These are phyloP conservation scores for Saururus chinensis DNA, from an alignment of 164 flowering plant species.

Conservation along the genomic window DNA sequence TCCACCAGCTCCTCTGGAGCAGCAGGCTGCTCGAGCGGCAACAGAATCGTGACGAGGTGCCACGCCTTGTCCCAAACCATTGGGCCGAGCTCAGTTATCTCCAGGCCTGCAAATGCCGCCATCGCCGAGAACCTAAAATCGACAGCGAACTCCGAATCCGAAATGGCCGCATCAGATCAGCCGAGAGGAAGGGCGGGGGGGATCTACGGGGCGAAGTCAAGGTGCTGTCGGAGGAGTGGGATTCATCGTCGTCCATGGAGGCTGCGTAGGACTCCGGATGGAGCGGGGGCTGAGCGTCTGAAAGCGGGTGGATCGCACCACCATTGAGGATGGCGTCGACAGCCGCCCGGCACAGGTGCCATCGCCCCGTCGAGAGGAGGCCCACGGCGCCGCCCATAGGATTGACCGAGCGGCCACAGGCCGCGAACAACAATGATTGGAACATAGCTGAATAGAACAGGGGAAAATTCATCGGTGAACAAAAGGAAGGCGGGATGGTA, in stretches of 20 bases:
- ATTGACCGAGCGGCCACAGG: slow-evolving; percentile 78
- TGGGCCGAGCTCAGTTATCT: neutral
- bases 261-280: slow-evolving; percentile 24
- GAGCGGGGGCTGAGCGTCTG: slow-evolving; percentile 23
- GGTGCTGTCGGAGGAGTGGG: neutral
- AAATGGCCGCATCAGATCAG: no score
- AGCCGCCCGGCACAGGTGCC: slow-evolving; percentile 71
- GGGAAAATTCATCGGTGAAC: neutral
- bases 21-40: slow-evolving; percentile 24
- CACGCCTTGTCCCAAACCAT: slow-evolving; percentile 20
- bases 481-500: no score
- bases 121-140: neutral
- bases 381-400: slow-evolving; percentile 89
- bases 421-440: slow-evolving; percentile 62
- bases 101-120: neutral
- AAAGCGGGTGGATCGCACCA: slow-evolving; percentile 38
- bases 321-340: slow-evolving; percentile 67
- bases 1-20: slow-evolving; percentile 23
- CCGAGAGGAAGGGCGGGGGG: no score
- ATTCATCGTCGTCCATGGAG: slow-evolving; percentile 15
- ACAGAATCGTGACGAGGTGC: slow-evolving; percentile 20
- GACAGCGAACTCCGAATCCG: no score
- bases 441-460: slow-evolving; percentile 43
- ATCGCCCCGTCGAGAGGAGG: slow-evolving; percentile 64
- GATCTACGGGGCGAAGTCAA: no score